These are phyloP conservation scores for Leccinum fallax DNA, from an alignment of 1,284 basidiomycete species.

Conservation along the genomic window DNA sequence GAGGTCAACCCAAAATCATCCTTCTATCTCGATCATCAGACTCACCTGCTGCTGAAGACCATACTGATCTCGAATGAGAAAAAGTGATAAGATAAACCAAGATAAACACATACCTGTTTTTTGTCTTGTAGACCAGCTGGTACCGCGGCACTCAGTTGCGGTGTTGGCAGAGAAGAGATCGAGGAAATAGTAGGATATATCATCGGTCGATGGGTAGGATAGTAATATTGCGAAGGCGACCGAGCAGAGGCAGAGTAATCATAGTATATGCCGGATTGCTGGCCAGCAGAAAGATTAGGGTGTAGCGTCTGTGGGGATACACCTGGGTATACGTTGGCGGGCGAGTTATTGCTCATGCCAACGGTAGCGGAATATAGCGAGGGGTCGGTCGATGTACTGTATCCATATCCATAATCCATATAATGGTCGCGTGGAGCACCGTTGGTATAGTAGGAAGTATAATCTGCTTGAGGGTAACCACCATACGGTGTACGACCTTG, in stretches of 20 bases:
- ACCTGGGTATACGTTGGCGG: constrained; percentile 51
- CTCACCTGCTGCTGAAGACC: constrained; percentile 53
- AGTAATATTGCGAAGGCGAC: constrained; percentile 62
- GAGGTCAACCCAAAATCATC: constrained; percentile 44
- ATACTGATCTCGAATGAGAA: constrained; percentile 40
- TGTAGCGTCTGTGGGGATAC: constrained; percentile 48
- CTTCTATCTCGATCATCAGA: constrained; percentile 38
- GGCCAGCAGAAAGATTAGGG: constrained; percentile 46
- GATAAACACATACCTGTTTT: constrained; percentile 54
- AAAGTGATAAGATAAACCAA: constrained; percentile 3
- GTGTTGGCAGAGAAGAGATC: constrained; percentile 55
- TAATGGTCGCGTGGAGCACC: constrained; percentile 48
- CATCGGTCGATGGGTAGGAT: constrained; percentile 57
- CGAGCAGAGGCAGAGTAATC: constrained; percentile 55
- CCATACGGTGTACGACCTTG: constrained; percentile 51
- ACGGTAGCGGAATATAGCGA: constrained; percentile 51
- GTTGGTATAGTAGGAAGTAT: constrained; percentile 55
- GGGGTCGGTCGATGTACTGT: constrained; percentile 51
- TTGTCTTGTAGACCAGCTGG: constrained; percentile 53
- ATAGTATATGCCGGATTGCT: constrained; percentile 59
- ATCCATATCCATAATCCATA: constrained; percentile 57
- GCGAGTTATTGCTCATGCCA: constrained; percentile 42
- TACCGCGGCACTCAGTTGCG: constrained; percentile 45
- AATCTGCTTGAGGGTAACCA: constrained; percentile 57
- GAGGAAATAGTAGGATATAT: constrained; percentile 54